Evolutionary conservation across 805 yeast genomes (phyloP).

Genomic region (Metschnikowia gelsemii): DNA sequence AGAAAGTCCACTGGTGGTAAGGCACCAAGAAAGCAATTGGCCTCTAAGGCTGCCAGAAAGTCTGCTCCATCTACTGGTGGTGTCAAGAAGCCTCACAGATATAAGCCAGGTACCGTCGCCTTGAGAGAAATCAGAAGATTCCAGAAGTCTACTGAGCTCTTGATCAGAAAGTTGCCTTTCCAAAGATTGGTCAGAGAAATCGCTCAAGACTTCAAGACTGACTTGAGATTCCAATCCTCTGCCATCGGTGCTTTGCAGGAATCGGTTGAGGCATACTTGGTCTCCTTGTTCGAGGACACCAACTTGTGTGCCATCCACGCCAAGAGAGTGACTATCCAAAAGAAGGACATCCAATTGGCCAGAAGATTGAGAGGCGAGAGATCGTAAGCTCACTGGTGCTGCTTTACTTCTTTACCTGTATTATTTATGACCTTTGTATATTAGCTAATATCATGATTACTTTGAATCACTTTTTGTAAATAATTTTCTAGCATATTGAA

Average conservation of each 20-base stretch:
- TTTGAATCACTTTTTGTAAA: not conserved
- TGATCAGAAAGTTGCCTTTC: constrained; percentile 49
- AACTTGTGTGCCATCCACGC: constrained; percentile 51
- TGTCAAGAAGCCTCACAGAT: constrained; percentile 51
- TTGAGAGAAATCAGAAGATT: constrained; percentile 50
- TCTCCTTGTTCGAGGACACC: constrained; percentile 47
- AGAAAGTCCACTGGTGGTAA: constrained; percentile 51
- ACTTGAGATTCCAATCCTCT: constrained; percentile 47
- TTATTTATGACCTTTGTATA: constrained; percentile 23
- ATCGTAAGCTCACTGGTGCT: constrained; percentile 30
- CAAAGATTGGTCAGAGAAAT: constrained; percentile 50
- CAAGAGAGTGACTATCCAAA: constrained; percentile 48
- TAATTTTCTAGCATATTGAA: not conserved
- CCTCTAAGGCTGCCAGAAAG: constrained; percentile 50
- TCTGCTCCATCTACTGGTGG: constrained; percentile 49
- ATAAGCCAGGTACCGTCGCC: constrained; percentile 51
- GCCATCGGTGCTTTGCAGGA: constrained; percentile 50
- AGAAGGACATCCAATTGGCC: constrained; percentile 50
- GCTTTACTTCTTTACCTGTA: constrained; percentile 21
- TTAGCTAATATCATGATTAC: constrained; percentile 16
- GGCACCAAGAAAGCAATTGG: constrained; percentile 50
- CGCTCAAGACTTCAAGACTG: constrained; percentile 48
- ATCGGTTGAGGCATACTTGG: constrained; percentile 49
- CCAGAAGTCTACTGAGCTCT: constrained; percentile 47
- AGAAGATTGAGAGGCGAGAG: constrained; percentile 52